Evolutionary conservation across 345 rosid genomes (phyloP).

Genomic region (Passiflora organensis): DNA sequence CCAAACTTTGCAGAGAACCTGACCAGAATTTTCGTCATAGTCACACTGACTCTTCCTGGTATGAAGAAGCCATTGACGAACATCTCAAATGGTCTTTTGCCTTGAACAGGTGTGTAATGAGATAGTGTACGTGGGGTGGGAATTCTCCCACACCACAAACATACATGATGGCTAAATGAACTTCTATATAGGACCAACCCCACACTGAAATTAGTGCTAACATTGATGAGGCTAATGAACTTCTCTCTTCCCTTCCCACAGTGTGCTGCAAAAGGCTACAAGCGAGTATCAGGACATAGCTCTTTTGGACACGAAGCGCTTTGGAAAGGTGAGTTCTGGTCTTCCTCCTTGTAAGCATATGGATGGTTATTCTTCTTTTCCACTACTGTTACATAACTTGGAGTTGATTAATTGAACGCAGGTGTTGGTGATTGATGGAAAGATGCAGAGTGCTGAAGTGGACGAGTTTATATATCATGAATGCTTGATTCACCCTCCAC

Average conservation of each 20-base stretch:
- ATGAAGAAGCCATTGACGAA: conserved; percentile 62
- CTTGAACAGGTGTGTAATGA: conserved; percentile 50
- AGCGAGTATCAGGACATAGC: conserved; percentile 56
- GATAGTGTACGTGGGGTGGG: no score
- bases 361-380: not conserved
- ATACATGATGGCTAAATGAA: no score
- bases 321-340: conserved; percentile 48
- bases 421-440: conserved; percentile 65
- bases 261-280: conserved; percentile 54
- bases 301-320: conserved; percentile 56
- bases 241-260: conserved; percentile 15
- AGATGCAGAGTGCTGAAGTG: conserved; percentile 66
- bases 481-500: conserved; percentile 56
- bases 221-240: not conserved
- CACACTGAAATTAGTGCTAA: no score
- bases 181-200: no score
- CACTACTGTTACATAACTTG: not conserved
- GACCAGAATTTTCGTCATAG: conserved; percentile 19
- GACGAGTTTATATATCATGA: conserved; percentile 76
- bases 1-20: conserved; percentile 39
- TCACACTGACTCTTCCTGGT: conserved; percentile 46
- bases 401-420: conserved; percentile 5
- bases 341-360: not conserved
- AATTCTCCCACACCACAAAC: no score
- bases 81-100: conserved; percentile 60